Evolutionary conservation across 78 protist species (phyloP), one percentile per base, ranked within the genome.

Genomic region (Pelomyxa schiedti): DNA sequence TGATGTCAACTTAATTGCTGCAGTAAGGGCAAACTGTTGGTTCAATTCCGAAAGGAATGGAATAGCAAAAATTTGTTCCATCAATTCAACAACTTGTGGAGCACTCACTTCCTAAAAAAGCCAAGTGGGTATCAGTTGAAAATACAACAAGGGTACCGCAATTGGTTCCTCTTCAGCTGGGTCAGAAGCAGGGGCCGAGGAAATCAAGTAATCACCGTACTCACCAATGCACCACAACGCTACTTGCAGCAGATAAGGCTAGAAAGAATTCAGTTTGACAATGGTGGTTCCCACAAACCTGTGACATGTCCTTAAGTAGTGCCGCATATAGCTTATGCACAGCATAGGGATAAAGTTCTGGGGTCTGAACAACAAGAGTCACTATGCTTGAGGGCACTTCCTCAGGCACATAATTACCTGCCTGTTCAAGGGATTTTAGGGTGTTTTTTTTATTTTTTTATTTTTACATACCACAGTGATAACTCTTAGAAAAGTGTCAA

Each of bases 201-300:
- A 75, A 2, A 82, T 79, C 64, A 82, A 66, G 8, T 79, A 28
- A 32, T 90, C 95, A 64, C 93, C 93, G 74, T 70, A 94, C 79
- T 95, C 98, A 63, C 98, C 98, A 53, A 95, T 84, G 76, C 86
- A 72, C 97, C 97, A 95, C 26, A 65, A 58, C 9, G 79, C 85
- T 3, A 75, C 72, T 58, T 88, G 75, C 73, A 29, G 69, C 74
- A 39, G 78, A 79, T 53, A 78, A 80, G 29, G 71, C 68, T 1
- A 83, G 68, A 69, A 79, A 76, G 74, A 76, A 81, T 64, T 83
- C 85, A 63, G 88, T 67, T 70, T 71, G 26, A n/a, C n/a, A n/a
- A n/a, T n/a, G n/a, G n/a, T n/a, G n/a, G n/a, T n/a, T n/a, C n/a
- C n/a, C n/a, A n/a, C n/a, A n/a, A n/a, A n/a, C n/a, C n/a, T 71